Percentiles rank a stretch among this genome's conserved stretches.
Conservation (phyloP, 2,329 filamentous ascomycete genomes). For the Pseudomassariella vexata region DNA sequence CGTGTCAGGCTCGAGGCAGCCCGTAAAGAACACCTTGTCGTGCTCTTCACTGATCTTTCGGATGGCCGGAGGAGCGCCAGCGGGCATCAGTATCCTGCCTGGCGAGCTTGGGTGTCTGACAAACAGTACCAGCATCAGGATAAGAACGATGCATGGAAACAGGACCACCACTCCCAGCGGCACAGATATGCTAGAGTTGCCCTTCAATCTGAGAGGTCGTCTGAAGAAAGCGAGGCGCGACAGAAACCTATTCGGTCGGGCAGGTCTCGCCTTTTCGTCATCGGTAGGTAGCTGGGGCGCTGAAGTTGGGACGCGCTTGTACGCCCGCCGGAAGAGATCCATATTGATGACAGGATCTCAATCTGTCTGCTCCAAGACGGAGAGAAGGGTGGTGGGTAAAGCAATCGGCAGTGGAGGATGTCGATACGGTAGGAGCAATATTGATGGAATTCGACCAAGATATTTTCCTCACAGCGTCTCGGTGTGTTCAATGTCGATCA, state of each 20-base stretch:
- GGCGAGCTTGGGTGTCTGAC: slow-evolving; percentile 80
- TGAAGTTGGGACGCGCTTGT: slow-evolving; percentile 39
- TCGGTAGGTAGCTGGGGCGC: slow-evolving; percentile 40
- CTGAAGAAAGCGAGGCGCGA: slow-evolving; percentile 72
- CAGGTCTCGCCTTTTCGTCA: slow-evolving; percentile 41
- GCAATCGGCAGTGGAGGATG: slow-evolving; percentile 1
- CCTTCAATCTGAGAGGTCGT: slow-evolving; percentile 79
- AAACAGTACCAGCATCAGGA: slow-evolving; percentile 86
- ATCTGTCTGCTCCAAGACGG: slow-evolving; percentile 7
- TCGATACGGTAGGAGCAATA: no score
- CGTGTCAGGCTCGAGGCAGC: slow-evolving; percentile 78
- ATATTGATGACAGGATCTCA: slow-evolving; percentile 28
- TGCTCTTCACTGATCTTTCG: slow-evolving; percentile 95
- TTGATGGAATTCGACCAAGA: background rate
- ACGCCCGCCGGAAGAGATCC: slow-evolving; percentile 54
- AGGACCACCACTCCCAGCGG: slow-evolving; percentile 88
- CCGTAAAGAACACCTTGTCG: slow-evolving; percentile 92
- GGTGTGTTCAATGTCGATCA: background rate
- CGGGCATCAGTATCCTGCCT: slow-evolving; percentile 78
- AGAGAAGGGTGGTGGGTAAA: slow-evolving; percentile 10
- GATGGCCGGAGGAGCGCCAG: slow-evolving; percentile 81
- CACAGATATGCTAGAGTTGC: slow-evolving; percentile 88
- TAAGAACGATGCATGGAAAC: slow-evolving; percentile 85
- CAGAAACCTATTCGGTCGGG: slow-evolving; percentile 33
- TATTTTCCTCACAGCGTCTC: background rate